A percentile compares a stretch with the other conserved stretches of the same genome.
These are phyloP conservation scores for Candida berthetii DNA, from an alignment of 805 yeast species.

Conservation along the genomic window DNA sequence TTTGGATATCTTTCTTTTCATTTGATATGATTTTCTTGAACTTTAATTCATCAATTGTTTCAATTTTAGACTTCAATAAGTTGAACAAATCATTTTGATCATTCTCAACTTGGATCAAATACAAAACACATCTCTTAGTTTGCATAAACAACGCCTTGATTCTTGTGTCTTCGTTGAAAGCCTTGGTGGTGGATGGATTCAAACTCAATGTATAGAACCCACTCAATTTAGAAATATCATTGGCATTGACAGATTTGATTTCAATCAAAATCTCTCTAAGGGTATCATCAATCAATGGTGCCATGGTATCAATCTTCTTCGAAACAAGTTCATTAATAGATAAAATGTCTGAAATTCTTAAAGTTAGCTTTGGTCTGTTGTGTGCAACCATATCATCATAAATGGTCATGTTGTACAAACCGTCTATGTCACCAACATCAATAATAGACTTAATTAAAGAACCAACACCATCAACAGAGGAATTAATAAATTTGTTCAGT, in stretches of 20 bases:
- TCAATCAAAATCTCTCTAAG: slow-evolving; percentile 37
- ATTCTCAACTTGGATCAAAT: slow-evolving; percentile 76
- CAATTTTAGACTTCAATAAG: slow-evolving; percentile 59
- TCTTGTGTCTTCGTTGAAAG: slow-evolving; percentile 46
- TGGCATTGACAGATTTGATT: slow-evolving; percentile 36
- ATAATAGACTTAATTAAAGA: slow-evolving; percentile 41
- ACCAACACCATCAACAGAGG: slow-evolving; percentile 41
- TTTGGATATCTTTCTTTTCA: slow-evolving; percentile 32
- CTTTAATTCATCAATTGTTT: slow-evolving; percentile 59
- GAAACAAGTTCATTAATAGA: slow-evolving; percentile 37
- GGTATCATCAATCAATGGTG: slow-evolving; percentile 48
- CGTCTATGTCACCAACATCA: slow-evolving; percentile 50
- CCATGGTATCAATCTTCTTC: slow-evolving; percentile 33
- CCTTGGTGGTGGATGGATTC: slow-evolving; percentile 45
- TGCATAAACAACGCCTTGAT: slow-evolving; percentile 58
- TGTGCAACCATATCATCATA: slow-evolving; percentile 64
- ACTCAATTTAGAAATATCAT: slow-evolving; percentile 42
- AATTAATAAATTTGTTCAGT: slow-evolving; percentile 61
- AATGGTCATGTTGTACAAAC: slow-evolving; percentile 51
- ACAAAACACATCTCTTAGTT: slow-evolving; percentile 76
- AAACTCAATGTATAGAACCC: slow-evolving; percentile 51
- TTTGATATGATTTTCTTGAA: slow-evolving; percentile 48
- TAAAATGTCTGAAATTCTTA: slow-evolving; percentile 40
- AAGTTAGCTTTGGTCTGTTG: slow-evolving; percentile 39
- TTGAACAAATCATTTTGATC: slow-evolving; percentile 62